These are phyloP conservation scores for Pichia occidentalis DNA, from an alignment of 805 yeast genomes.

Conservation along the genomic window DNA sequence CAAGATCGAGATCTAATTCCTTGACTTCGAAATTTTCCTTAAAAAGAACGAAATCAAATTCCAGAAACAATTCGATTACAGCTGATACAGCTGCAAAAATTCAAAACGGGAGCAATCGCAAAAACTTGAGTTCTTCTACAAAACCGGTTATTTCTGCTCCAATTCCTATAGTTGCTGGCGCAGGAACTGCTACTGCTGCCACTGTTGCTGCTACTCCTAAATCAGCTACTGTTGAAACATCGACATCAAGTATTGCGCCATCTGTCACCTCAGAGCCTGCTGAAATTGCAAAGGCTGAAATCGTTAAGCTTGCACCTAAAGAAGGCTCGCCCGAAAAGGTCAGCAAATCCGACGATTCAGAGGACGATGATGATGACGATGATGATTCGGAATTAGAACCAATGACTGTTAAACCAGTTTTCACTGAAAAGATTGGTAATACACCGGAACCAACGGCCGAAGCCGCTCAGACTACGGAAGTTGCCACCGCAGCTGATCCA, in stretches of 20 bases:
- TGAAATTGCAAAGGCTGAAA: constrained; percentile 10
- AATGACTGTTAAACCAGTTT: constrained; percentile 23
- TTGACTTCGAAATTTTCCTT: constrained; percentile 9
- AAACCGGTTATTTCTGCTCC: constrained; percentile 20
- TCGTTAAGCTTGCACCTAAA: constrained; percentile 6
- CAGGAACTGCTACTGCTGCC: constrained; percentile 12
- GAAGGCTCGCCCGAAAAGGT: constrained; percentile 7
- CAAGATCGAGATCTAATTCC: constrained; percentile 26
- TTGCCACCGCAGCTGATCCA: constrained; percentile 10
- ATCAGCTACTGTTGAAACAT: not conserved
- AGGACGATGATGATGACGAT: constrained; percentile 11
- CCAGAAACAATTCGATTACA: constrained; percentile 21
- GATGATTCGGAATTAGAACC: constrained; percentile 22
- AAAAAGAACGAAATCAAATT: constrained; percentile 10
- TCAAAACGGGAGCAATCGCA: constrained; percentile 13
- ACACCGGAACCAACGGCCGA: constrained; percentile 5
- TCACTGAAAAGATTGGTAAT: constrained; percentile 26
- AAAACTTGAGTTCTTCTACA: constrained; percentile 3
- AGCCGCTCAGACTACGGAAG: constrained; percentile 26
- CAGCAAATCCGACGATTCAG: not conserved
- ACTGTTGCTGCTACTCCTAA: constrained; percentile 4
- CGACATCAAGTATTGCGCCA: not conserved
- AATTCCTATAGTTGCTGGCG: not conserved
- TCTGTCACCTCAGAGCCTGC: constrained; percentile 10
- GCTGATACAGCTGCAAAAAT: constrained; percentile 20